Base-by-base conservation (phyloP, 352 stramenopile species). In the Phytophthora citricola region DNA sequence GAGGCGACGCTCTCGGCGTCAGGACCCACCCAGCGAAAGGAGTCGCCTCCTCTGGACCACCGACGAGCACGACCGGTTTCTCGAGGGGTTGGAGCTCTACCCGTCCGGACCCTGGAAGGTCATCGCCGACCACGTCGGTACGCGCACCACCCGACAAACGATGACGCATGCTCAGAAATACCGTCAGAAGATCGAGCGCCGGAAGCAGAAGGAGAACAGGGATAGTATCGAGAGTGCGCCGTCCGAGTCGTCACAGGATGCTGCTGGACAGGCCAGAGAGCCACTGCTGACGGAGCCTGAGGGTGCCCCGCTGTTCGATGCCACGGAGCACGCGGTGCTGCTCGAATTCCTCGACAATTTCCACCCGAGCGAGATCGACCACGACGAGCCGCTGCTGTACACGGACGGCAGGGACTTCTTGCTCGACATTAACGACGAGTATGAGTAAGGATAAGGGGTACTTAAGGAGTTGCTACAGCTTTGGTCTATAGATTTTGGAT, bases 141-240 rank as follows among this genome's bases (percentile, higher is more conserved):
- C 73, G 4, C 51, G 66, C 24, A 78, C 60, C 31, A 59, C 70
- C 0, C 50, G 70, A 4, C 73, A 80, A 34, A 65, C 69, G 0
- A 78, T 73, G 69, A 76, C 69, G 1, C 73, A 81, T 31, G 69
- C 74, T 15, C 73, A 81, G 32, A 78, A 79, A 40, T 79, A 81
- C 32, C 61, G 69, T 1, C 52, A 81, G 70, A 71, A 72, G 24
- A 83, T 79, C 31, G 67, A 73, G 24, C 47, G 65, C 3, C 65
- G 58, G 11, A 63, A 59, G 20, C 27, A 38, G 15, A 63, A 59
- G 5, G 36, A 69, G 12, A 32, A 47, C 15, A 44, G 53, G 38
- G 45, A 36, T 10, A 71, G 53, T 12, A 45, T 55, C 47, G 47
- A 40, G 20, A 63, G 56, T 22, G 34, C 22, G 3, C 39, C 58